Evolutionary conservation across 495 filamentous ascomycete species (phyloP), one percentile per base, ranked within the genome.

Genomic region (Glonium stellatum): DNA sequence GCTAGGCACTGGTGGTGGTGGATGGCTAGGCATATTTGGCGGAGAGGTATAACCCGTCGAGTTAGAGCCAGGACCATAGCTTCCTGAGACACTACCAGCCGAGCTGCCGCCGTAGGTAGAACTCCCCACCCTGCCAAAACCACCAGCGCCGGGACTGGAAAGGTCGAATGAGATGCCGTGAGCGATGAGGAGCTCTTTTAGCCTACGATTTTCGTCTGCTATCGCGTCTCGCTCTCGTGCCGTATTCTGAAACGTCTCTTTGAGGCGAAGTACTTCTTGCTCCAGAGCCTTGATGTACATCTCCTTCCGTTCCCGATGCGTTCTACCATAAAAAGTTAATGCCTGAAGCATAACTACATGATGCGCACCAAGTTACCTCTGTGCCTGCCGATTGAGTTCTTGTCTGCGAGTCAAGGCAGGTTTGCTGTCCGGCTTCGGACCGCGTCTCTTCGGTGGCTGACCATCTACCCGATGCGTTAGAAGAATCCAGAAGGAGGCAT

Each of bases 241-340:
- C 48, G 84, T 77, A 57, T 74, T 79, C 66, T 75, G 80, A 69
- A 80, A 88, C 37, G 81, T 77, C 70, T 86, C 84, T 67, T 82
- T 79, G 60, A 84, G 75, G 54, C 89, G 87, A 21, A 89, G 79
- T 8, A 96, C 85, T 73, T 96, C 89, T 67, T 89, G 86, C 71
- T 97, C 92, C 57, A 97, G 81, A n/a, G 84, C 80, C 72, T 90
- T 90, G 79, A 96, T 92, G 69, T 97, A 97, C 66, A 87, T 82
- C 74, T 97, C 93, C 71, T 97, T 97, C 59, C 93, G 86, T 73
- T 98, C 93, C 49, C 93, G 91, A 75, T 97, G 92, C 23, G 93
- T 96, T 69, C 92, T 87, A 50, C 65, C 47, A 62, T 51, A 49
- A 12, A n/a, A 6, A 1, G 12, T 64, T 58, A 49, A 46, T 18